Base-by-base conservation (phyloP, 2,329 filamentous ascomycete species). In the Colletotrichum limetticola region DNA sequence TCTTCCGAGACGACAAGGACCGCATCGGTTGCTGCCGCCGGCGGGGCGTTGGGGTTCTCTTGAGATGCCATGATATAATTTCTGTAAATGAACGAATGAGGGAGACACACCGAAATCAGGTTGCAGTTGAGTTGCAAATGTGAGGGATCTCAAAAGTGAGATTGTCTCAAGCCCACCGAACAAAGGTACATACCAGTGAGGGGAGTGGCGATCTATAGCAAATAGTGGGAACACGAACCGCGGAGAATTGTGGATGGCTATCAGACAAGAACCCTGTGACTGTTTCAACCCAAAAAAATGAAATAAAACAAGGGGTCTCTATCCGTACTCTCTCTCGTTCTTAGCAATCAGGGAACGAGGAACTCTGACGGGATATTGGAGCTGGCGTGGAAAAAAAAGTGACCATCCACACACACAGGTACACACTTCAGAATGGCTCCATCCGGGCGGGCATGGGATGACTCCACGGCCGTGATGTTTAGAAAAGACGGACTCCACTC, bases 1-100 rank as follows among this genome's bases (percentile, higher is more conserved):
- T 94, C 93, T 70, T 93, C 92, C 1, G 96, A 98, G 62, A 92
- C 88, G 77, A 96, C 93, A 64, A 98, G 88, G 59, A 98, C 96
- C 35, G 96, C 96, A 81, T 93, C 91, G 60, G 92, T 94, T 69
- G 91, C 92, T 74, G 87, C 87, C 12, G 87, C 80, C 6, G 92
- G 92, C n/a, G 89, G 88, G 30, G 80, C 80, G 77, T 86, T 83
- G 35, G 71, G 42, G 46, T 64, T 68, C 26, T 66, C 71, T 28
- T 73, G 71, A 56, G 78, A 76, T 57, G 79, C 76, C 82, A 84
- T 85, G 26, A 57, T 66, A 26, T 8, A 24, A 46, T 42, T 46
- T 66, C 65, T 30, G 59, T 14, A 26, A 49, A 35, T 62, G 42
- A 57, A 30, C 61, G 28, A 32, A 35, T 68, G 46, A 68, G 63